Percentiles rank a stretch among this genome's conserved stretches.
phyloP scores from a whole-genome alignment of 305 asterid genomes.

The Fraxinus dipetala region DNA sequence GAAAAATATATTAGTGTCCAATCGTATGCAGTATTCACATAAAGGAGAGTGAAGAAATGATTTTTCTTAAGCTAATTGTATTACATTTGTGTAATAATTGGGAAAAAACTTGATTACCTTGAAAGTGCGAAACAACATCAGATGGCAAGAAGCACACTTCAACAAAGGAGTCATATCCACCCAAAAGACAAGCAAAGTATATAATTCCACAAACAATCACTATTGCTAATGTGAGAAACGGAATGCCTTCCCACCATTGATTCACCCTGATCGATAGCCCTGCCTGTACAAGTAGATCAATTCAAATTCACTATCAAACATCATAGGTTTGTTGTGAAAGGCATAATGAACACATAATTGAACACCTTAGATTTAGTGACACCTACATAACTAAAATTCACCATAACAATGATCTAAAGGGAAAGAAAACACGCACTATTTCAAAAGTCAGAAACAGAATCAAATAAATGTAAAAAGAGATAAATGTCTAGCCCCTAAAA shows the following conservation, averaged over 20 bases:
- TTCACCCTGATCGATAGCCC: constrained; percentile 72
- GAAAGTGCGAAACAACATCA: constrained; percentile 72
- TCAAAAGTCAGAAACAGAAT: not conserved
- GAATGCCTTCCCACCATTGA: constrained; percentile 96
- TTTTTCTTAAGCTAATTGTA: not conserved
- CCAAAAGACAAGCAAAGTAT: constrained; percentile 73
- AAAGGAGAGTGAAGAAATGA: not conserved
- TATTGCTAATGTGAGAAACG: constrained; percentile 70
- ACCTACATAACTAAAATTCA: not conserved
- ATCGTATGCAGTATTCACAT: not conserved
- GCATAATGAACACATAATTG: not conserved
- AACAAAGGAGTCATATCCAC: constrained; percentile 82
- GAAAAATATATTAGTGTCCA: not conserved
- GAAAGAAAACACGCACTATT: not conserved
- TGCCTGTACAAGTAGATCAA: constrained; percentile 47
- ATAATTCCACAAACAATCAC: constrained; percentile 70
- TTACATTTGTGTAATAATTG: not conserved
- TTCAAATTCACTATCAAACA: constrained; percentile 11
- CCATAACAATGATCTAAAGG: not conserved
- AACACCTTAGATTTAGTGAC: not conserved
- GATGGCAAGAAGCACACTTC: constrained; percentile 94
- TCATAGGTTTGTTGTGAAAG: constrained; percentile 3
- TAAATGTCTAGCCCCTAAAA: not conserved
- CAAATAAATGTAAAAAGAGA: not conserved
- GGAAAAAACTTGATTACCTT: constrained; percentile 47